Base-by-base conservation (phyloP, 345 rosid genomes). In the Passiflora organensis region DNA sequence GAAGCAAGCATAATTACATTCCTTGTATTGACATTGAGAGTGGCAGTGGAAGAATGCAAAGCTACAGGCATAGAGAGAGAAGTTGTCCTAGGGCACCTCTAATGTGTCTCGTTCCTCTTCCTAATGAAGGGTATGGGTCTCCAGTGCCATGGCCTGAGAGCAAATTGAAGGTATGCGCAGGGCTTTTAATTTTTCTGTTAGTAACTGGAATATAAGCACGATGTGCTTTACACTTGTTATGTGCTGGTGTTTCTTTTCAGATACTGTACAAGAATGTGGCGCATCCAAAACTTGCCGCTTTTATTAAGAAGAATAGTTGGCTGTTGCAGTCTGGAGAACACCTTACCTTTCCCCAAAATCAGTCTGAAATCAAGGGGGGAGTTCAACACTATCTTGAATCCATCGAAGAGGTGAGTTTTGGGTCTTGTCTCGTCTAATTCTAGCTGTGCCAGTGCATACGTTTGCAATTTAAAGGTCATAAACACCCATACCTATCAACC, bases 1-100 rank as follows among this genome's bases (percentile, higher is more conserved):
- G 84, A 77, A 91, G 95, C 82, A 91, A 88, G 76, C 84, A 85
- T 56, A 88, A 88, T 72, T 91, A 86, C 74, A 88, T 91, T 72
- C 98, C 98, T 53, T 91, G 96, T 75, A 82, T 88, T 37, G 98
- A 91, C 73, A 71, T 74, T 53, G 95, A 88, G 54, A 77, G 83
- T 57, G 56, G 76, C 41, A 63, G 63, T n/a, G 81, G 85, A 55
- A 85, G 78, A 78, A 37, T 82, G 59, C 95, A 69, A 62, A 71
- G 76, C 55, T 80, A 88, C 42, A 73, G 96, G 72, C 95, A 88
- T 70, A 79, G 72, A 8, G 98, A 91, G 72, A 84, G 96, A 73
- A 91, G 78, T 76, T 91, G 96, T 65, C 95, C 95, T 6, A 82
- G 77, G 71, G 56, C 63, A 10, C 69, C 87, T 70, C 79, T 78